Evolutionary conservation across 192 early-diverging fungal species (phyloP).

Genomic region (Pilaira anomala): DNA sequence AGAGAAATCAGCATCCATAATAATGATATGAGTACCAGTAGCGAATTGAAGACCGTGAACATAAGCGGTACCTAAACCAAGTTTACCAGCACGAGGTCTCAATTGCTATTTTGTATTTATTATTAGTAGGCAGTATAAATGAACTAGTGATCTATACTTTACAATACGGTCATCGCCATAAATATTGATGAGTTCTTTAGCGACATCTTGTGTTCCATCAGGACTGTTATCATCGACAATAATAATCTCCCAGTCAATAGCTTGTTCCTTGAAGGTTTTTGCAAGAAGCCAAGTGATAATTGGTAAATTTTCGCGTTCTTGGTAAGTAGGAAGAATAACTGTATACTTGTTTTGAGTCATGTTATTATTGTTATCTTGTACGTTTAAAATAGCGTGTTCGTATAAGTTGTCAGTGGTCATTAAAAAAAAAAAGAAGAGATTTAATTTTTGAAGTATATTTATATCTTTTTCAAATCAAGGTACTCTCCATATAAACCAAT

Average conservation of each 20-base stretch:
- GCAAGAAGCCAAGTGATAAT: constrained; percentile 91
- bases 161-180: constrained; percentile 90
- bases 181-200: constrained; percentile 78
- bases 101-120: constrained; percentile 55
- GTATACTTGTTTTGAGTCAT: constrained; percentile 71
- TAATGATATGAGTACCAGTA: constrained; percentile 93
- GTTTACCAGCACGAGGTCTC: constrained; percentile 91
- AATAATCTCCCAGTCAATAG: constrained; percentile 94
- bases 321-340: constrained; percentile 97
- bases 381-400: constrained; percentile 31
- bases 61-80: constrained; percentile 95
- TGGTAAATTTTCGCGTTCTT: constrained; percentile 95
- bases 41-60: constrained; percentile 91
- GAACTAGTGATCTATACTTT: constrained; percentile 19
- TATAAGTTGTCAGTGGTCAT: constrained; percentile 13
- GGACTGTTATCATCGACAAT: constrained; percentile 96
- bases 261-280: constrained; percentile 79
- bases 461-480: not conserved
- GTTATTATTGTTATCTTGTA: constrained; percentile 19
- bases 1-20: constrained; percentile 99
- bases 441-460: not conserved
- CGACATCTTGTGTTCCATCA: constrained; percentile 92
- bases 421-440: constrained; percentile 10
- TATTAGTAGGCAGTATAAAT: not conserved
- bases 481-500: too few relatives aligned